phyloP scores from a whole-genome alignment of 148 eudicot genomes.

The Camellia sinensis region DNA sequence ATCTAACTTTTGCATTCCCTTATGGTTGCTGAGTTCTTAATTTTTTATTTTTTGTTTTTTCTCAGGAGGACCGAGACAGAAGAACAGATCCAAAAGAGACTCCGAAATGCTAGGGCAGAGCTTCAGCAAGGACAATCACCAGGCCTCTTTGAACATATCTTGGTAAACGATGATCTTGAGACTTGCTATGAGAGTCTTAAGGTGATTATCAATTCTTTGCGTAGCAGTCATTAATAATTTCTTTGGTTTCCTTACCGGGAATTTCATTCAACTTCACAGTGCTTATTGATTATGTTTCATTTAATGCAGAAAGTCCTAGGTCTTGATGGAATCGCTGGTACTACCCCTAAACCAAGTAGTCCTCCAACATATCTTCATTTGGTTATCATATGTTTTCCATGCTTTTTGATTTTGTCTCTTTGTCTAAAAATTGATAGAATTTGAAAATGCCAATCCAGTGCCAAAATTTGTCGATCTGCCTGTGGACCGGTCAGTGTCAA shows the following conservation, averaged over 20 bases:
- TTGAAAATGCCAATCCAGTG: slow-evolving; percentile 25
- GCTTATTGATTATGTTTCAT: slow-evolving; percentile 8
- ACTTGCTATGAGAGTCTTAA: slow-evolving; percentile 68
- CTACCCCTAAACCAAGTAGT: slow-evolving; percentile 30
- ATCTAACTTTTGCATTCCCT: slow-evolving; percentile 12
- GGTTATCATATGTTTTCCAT: not conserved
- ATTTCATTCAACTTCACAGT: not conserved
- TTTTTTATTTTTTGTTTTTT: no score
- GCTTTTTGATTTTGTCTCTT: not conserved
- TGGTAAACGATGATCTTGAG: slow-evolving; percentile 78
- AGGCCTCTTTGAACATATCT: slow-evolving; percentile 80
- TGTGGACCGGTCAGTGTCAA: slow-evolving; percentile 47
- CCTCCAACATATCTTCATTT: not conserved
- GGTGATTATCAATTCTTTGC: slow-evolving; percentile 35
- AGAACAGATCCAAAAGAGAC: slow-evolving; percentile 86
- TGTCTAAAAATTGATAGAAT: not conserved
- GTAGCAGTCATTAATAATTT: not conserved
- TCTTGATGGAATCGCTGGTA: slow-evolving; percentile 33
- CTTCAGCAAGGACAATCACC: slow-evolving; percentile 70
- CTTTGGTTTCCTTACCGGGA: not conserved
- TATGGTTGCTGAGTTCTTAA: slow-evolving; percentile 13
- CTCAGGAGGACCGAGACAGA: slow-evolving; percentile 93
- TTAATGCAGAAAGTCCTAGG: slow-evolving; percentile 63
- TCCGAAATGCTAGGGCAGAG: slow-evolving; percentile 77
- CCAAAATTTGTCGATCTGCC: slow-evolving; percentile 39